A percentile compares a stretch with the other conserved stretches of the same genome.
Conservation (phyloP, 257 asterid species). For the Nicotiana knightiana region DNA sequence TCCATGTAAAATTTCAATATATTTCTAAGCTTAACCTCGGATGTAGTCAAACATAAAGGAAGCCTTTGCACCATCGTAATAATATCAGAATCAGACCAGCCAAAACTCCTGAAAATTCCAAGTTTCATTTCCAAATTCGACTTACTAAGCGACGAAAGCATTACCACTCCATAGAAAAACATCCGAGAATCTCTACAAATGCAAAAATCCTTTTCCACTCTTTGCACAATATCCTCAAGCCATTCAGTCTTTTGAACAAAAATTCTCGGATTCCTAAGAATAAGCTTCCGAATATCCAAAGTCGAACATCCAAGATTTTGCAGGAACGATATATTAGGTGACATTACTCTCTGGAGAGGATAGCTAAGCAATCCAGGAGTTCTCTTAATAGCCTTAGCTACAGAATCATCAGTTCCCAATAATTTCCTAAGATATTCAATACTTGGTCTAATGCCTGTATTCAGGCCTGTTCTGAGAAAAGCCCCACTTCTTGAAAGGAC, state of each 20-base stretch:
- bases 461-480: not conserved
- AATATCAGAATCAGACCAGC: slow-evolving; percentile 18
- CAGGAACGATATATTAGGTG: not conserved
- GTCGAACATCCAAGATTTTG: slow-evolving; percentile 7
- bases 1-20: slow-evolving; percentile 2
- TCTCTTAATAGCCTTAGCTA: slow-evolving; percentile 7
- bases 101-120: slow-evolving; percentile 20
- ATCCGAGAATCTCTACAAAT: slow-evolving; percentile 10
- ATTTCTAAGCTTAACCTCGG: slow-evolving; percentile 5
- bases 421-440: slow-evolving; percentile 14
- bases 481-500: not conserved
- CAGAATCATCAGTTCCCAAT: slow-evolving; percentile 13
- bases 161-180: slow-evolving; percentile 18
- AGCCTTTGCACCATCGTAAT: slow-evolving; percentile 11
- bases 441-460: slow-evolving; percentile 2
- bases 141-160: not conserved
- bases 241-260: not conserved
- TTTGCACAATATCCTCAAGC: slow-evolving; percentile 7
- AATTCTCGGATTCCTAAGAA: not conserved
- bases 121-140: slow-evolving; percentile 10
- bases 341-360: not conserved
- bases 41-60: slow-evolving; percentile 1
- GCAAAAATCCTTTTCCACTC: slow-evolving; percentile 21
- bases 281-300: not conserved
- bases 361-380: not conserved